Base-by-base conservation (phyloP, 2,329 filamentous ascomycete species). In the Penicillium sp. region DNA sequence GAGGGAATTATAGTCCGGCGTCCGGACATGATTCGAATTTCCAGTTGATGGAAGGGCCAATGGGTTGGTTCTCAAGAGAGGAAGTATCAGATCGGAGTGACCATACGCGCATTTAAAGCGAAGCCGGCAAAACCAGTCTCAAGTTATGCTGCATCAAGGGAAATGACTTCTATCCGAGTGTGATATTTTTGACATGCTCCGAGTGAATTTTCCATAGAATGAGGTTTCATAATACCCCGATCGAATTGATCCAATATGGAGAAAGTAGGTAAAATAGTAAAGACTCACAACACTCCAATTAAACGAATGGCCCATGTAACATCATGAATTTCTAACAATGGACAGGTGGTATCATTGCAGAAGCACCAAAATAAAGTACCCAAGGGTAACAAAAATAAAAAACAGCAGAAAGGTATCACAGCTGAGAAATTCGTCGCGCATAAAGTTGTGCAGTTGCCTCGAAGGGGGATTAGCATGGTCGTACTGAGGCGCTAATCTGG, bases 261-360 rank as follows among this genome's bases (percentile, higher is more conserved):
- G 2, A 52, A 38, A 44, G 29, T 21, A 43, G 29, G 31, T 23
- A 29, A 52, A 25, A 46, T 31, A 60, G 29, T 50, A 13, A 33
- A 54, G 21, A 54, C 25, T 40, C 43, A 31, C 38, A 33, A 39
- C 48, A 27, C 53, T 52, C 43, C 31, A 19, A 38, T 31, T 54
- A 54, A 66, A 63, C 60, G 63, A 66, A 65, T 64, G 65, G 50
- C 60, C 55, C 46, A 56, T 65, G 60, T 65, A 62, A 65, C 55
- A 63, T 63, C 59, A 61, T 63, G 61, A 50, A 43, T 59, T 63
- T 67, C 65, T 66, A 67, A 65, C 63, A 60, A 52, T 55, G 55
- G 53, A 65, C 60, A 61, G 63, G 50, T 67, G 65, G 65, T 67
- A 67, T 67, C 65, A 65, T 67, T 54, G 60, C 60, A 63, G 45